Percentiles rank a stretch among this genome's conserved stretches.
These are phyloP conservation scores for Yamadazyma spencermartinsiae DNA, from an alignment of 1,139 yeast species.

Conservation along the genomic window DNA sequence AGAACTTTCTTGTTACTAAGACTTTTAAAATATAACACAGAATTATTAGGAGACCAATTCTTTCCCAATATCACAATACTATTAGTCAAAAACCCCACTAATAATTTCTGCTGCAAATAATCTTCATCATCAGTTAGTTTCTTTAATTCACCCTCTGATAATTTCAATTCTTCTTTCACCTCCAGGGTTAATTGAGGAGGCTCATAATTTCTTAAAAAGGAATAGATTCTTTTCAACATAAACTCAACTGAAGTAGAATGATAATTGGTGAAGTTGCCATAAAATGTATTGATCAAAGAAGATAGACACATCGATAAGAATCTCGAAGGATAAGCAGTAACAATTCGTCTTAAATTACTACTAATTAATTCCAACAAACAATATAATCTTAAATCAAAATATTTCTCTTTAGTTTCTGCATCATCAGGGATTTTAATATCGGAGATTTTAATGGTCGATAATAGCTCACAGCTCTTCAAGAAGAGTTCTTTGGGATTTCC, in stretches of 20 bases:
- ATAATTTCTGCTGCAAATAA: conserved; percentile 47
- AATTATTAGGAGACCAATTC: conserved; percentile 12
- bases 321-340: conserved; percentile 72
- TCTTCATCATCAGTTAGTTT: conserved; percentile 52
- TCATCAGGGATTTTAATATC: conserved; percentile 19
- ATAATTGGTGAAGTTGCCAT: conserved; percentile 30
- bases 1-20: conserved; percentile 15
- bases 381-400: conserved; percentile 60
- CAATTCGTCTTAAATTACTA: conserved; percentile 52
- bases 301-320: conserved; percentile 68
- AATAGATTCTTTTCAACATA: conserved; percentile 58
- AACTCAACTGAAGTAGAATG: conserved; percentile 36
- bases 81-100: conserved; percentile 45
- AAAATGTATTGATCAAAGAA: conserved; percentile 52
- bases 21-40: conserved; percentile 10
- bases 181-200: conserved; percentile 42
- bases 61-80: conserved; percentile 42
- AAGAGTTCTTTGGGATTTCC: conserved; percentile 84
- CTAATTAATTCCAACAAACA: conserved; percentile 61
- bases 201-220: conserved; percentile 65
- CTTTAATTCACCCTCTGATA: conserved; percentile 37
- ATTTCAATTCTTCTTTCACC: conserved; percentile 26
- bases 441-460: conserved; percentile 29
- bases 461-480: conserved; percentile 64
- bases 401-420: conserved; percentile 25